These are phyloP conservation scores for Acanthamoeba lugdunensis DNA, from an alignment of 208 protist genomes.

Conservation along the genomic window DNA sequence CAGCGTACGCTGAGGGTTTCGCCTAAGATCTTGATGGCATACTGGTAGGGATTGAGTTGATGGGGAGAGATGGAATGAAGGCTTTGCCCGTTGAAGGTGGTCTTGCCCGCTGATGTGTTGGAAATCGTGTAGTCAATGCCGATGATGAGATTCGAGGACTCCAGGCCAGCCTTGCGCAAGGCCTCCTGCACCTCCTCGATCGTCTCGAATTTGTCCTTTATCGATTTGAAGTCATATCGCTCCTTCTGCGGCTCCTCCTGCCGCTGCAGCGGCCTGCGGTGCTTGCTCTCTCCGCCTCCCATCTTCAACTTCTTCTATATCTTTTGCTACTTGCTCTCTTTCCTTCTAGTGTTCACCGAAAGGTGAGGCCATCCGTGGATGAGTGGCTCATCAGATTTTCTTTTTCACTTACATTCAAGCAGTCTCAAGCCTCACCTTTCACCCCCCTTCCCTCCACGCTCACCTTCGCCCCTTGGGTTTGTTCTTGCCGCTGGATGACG, in stretches of 20 bases:
- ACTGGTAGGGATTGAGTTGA: slow-evolving; percentile 85
- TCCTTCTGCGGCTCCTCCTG: not conserved
- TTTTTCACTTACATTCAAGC: too few relatives aligned
- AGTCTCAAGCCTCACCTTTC: too few relatives aligned
- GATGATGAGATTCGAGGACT: slow-evolving; percentile 79
- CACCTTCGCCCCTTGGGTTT: slow-evolving; percentile 8
- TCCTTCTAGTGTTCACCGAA: not conserved
- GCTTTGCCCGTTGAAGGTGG: slow-evolving; percentile 82
- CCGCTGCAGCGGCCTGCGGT: not conserved
- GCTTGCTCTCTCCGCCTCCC: not conserved
- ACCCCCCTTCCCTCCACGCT: too few relatives aligned
- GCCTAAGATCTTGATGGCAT: slow-evolving; percentile 84
- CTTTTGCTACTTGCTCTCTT: too few relatives aligned
- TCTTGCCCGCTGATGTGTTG: slow-evolving; percentile 73
- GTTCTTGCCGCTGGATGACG: not conserved
- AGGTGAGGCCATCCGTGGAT: not conserved
- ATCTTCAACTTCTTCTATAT: not conserved
- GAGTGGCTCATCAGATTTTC: not conserved
- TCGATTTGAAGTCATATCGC: not conserved
- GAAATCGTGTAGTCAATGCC: slow-evolving; percentile 84
- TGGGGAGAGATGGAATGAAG: slow-evolving; percentile 78
- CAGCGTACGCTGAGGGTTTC: slow-evolving; percentile 75
- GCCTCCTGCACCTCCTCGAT: slow-evolving; percentile 78
- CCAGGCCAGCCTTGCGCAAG: slow-evolving; percentile 69
- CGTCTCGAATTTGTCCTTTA: slow-evolving; percentile 71